Base-by-base conservation (phyloP, 768 basidiomycete species). In the Lentinula guzmanii region DNA sequence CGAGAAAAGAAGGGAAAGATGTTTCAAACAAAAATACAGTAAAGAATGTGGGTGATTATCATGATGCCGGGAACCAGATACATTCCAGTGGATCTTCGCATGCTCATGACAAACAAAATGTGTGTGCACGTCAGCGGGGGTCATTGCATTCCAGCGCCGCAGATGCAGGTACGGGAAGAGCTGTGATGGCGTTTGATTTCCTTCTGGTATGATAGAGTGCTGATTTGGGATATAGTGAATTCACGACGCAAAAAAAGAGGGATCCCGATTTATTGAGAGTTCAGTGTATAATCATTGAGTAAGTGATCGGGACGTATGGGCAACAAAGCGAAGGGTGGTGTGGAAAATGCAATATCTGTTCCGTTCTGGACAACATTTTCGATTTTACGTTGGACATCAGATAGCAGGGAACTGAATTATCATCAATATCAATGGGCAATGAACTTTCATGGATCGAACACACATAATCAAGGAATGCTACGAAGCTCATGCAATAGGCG, bases 401-500 rank as follows among this genome's bases (percentile, higher is more conserved):
- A 48, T 48, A 48, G 46, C 7, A 48, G 21, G 21, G 46, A 11
- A 16, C n/a, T 9, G 21, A 48, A 11, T 48, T 5, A 48, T 4
- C 46, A 24, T 48, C 18, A 48, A 5, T 24, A 11, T 24, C 46
- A 24, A 7, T 9, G 43, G 16, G 3, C 15, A 8, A 24, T 11
- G 4, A 10, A 18, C 5, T 48, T 11, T 15, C 13, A 45, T 7
- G n/a, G 16, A 21, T 9, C 9, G 8, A 48, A 48, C 46, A 18
- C 46, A 48, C 46, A 48, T 48, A 48, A 48, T 9, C 46, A 48
- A 48, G 21, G 46, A 24, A 18, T 8, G 21, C 9, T 9, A 18
- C 5, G 42, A 43, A 43, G 42, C 31, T 63, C 31, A 61, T 18
- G 55, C 64, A 2, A 86, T 83, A 55, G 83, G 80, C 11, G 79